Base-by-base conservation (phyloP, 495 filamentous ascomycete genomes). In the Podospora didyma region DNA sequence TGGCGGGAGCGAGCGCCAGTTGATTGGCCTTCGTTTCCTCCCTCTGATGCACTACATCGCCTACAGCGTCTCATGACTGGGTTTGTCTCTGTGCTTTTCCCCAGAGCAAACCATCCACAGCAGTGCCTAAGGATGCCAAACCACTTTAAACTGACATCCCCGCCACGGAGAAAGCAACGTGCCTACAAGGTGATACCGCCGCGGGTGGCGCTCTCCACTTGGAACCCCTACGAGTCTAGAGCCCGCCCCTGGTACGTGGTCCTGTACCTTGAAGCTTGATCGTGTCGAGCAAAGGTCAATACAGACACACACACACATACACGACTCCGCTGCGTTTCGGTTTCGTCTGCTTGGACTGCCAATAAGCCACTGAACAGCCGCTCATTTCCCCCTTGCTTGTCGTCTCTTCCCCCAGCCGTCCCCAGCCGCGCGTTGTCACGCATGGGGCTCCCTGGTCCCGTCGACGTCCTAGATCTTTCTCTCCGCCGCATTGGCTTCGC, bases 11-110 rank as follows among this genome's bases (percentile, higher is more conserved):
- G n/a, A 14, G 39, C 39, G 39, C 14, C 39, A 42, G 39, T 48
- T 20, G 53, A 61, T 61, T 61, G 58, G 58, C 49, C 26, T 53
- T 46, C 31, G 23, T 42, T 10, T 46, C 49, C 48, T 28, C 37
- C 41, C 44, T 21, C 48, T 56, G 34, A 16, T 42, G n/a, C n/a
- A n/a, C n/a, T 42, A 5, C 26, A 48, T 9, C 26, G n/a, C n/a
- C n/a, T n/a, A 42, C 58, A 56, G 22, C 52, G 20, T 39, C 39
- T 17, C 26, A 49, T 14, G n/a, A 22, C 16, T 2, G 26, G 51
- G 41, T 17, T 1, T 14, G 10, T 42, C n/a, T 17, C 12, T 16
- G 4, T 2, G 11, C 45, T 21, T 47, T 22, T 21, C 6, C 22
- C 1, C 20, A 7, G 20, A 26, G 45, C 20, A 22, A 47, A 47